phyloP scores from a whole-genome alignment of 768 basidiomycete species.

The Tricholoma hemisulphureum region DNA sequence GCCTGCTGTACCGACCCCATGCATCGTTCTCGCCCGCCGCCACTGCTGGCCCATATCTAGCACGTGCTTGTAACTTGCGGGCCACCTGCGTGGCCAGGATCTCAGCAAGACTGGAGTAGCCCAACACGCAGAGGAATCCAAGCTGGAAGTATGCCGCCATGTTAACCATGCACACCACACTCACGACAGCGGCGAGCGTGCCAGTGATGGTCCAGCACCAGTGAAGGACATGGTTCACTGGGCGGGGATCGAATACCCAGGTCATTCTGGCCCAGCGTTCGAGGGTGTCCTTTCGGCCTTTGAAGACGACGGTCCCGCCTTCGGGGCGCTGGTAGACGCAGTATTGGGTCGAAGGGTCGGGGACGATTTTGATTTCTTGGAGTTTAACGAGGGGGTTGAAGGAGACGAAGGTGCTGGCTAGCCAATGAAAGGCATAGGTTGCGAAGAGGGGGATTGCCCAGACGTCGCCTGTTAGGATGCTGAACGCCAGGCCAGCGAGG shows the following conservation, averaged over 20 bases:
- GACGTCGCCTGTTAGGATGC: background rate
- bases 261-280: slow-evolving; percentile 1
- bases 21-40: background rate
- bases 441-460: background rate
- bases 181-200: background rate
- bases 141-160: slow-evolving; percentile 2
- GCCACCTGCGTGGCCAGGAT: background rate
- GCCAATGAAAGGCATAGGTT: background rate
- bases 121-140: background rate
- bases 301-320: background rate
- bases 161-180: slow-evolving; percentile 1
- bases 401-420: background rate
- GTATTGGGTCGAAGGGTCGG: background rate
- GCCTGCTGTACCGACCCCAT: background rate
- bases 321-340: slow-evolving; percentile 2
- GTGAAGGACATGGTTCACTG: background rate
- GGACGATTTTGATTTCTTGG: background rate
- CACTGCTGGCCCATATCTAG: background rate
- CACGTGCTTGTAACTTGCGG: background rate
- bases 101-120: slow-evolving; percentile 1
- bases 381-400: background rate
- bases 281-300: slow-evolving; percentile 1
- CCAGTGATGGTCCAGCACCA: background rate
- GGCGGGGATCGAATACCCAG: background rate
- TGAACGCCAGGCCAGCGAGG: slow-evolving; percentile 1